These are phyloP conservation scores for Candida smagusa DNA, from an alignment of 1,139 yeast species.

Conservation along the genomic window DNA sequence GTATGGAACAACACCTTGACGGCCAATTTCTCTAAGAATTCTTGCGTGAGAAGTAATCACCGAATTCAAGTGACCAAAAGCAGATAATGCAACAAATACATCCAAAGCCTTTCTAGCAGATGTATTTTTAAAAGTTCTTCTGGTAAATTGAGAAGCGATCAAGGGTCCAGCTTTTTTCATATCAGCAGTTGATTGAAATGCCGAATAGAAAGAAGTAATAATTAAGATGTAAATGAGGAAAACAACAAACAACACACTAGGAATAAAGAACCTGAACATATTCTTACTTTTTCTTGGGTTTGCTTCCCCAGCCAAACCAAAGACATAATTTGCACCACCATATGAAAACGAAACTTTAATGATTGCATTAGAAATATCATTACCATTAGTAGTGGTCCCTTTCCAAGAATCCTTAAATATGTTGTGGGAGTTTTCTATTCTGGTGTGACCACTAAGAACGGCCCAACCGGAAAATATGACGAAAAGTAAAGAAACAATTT, in stretches of 20 bases:
- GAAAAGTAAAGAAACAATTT: constrained; percentile 34
- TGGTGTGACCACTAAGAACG: constrained; percentile 39
- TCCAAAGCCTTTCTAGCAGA: constrained; percentile 31
- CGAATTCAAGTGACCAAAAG: constrained; percentile 41
- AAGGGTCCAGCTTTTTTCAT: constrained; percentile 24
- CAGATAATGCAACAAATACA: constrained; percentile 39
- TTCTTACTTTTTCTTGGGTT: constrained; percentile 25
- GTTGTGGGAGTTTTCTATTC: constrained; percentile 27
- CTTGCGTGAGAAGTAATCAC: constrained; percentile 40
- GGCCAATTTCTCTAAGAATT: constrained; percentile 42
- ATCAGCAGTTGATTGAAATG: constrained; percentile 23
- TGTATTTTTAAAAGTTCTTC: constrained; percentile 22
- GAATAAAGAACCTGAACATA: constrained; percentile 32
- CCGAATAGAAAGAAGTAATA: constrained; percentile 39
- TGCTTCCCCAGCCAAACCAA: constrained; percentile 39
- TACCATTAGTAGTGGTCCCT: constrained; percentile 40
- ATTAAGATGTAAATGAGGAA: constrained; percentile 33
- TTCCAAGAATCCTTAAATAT: constrained; percentile 36
- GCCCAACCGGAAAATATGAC: constrained; percentile 17
- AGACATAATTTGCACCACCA: constrained; percentile 37
- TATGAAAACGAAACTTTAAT: constrained; percentile 42
- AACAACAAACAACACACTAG: constrained; percentile 29
- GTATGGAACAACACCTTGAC: constrained; percentile 46
- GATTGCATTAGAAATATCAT: constrained; percentile 40
- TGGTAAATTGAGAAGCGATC: constrained; percentile 28